Base-by-base conservation (phyloP, 768 basidiomycete genomes). In the Amyloporia xantha region DNA sequence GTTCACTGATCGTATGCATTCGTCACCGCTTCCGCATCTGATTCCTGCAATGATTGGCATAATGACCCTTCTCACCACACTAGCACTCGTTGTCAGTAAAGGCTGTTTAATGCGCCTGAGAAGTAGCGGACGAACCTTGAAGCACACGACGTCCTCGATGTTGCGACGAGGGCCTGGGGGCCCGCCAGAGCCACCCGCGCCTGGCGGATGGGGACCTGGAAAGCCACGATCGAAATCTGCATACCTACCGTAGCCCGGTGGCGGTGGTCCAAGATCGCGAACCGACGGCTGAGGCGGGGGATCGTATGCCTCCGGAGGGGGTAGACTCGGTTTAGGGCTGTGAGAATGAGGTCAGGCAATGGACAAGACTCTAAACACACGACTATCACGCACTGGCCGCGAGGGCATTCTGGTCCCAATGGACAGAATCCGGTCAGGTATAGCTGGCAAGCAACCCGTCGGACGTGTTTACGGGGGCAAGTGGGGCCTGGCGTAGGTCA, bases 351-450 rank as follows among this genome's bases (percentile, higher is more conserved):
- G 37, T 46, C 30, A 51, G 51, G n/a, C n/a, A n/a, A n/a, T n/a
- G n/a, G 9, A 35, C 56, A 41, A 15, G 42, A 23, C 39, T 30
- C 20, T 40, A 43, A 19, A 37, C 43, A 28, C 19, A 49, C 42
- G 49, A 20, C 33, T 30, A 35, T 11, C 26, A 82, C 89, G 68
- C 64, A 94, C 92, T 96, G 93, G 65, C 90, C 91, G 47, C 81
- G 76, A 17, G 84, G 76, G 66, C 95, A 98, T 23, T 93, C 86
- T 24, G 85, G 77, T 1, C 96, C 95, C 48, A 87, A 67, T 9
- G 92, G 91, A 65, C 95, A 99, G 60, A 97, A 91, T 5, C 95
- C 94, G 17, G 89, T 86, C 41, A 97, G 68, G 69, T 95, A 99
- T 12, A 81, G 70, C 56, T 92, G 91, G 65, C 96, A 98, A 11